Evolutionary conservation across 805 yeast genomes (phyloP), one percentile per base, ranked within the genome.

Genomic region (Myxozyma neotropica): DNA sequence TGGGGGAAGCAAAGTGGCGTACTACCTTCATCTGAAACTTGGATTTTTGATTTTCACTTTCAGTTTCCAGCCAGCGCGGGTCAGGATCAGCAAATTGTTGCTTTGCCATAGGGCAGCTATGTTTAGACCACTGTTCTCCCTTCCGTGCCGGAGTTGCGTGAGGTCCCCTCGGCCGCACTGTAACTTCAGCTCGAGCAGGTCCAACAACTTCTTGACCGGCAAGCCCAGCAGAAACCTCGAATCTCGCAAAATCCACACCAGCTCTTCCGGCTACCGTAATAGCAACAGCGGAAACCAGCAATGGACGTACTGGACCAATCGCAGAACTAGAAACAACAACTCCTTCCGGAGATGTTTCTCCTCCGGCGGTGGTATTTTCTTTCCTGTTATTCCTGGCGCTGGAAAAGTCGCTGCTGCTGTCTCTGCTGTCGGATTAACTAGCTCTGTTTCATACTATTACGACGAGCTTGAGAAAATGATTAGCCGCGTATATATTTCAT

Each of bases 391-490:
- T 3, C 53, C 53, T n/a, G 57, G 45, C 8, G 38, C 51, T 4
- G 49, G 58, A 21, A 58, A 58, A 42, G 42, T 45, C 35, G 58
- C 54, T 15, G 42, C 47, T 13, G 49, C 52, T 21, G 31, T 49
- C 4, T 47, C 55, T 12, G 51, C 47, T 17, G 62, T 48, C n/a
- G 57, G 61, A 6, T 47, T 55, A 10, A 53, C 62, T 3, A 52
- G 62, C 23, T 49, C 59, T 13, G 55, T 50, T 12, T 53, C 62
- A 29, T 58, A 58, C 27, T 58, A 53, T 43, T 58, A 53, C 52
- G 53, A 54, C 23, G 58, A 58, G 51, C 40, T 58, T 27, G 58
- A 58, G 42, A 42, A 48, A 23, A 58, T 58, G 62, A 31, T 54
- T 8, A 35, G 43, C 12, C 55, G 49, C 21, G 55, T 39, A 19